phyloP scores from a whole-genome alignment of 169 alveolate species.

The Theileria orientalis region DNA sequence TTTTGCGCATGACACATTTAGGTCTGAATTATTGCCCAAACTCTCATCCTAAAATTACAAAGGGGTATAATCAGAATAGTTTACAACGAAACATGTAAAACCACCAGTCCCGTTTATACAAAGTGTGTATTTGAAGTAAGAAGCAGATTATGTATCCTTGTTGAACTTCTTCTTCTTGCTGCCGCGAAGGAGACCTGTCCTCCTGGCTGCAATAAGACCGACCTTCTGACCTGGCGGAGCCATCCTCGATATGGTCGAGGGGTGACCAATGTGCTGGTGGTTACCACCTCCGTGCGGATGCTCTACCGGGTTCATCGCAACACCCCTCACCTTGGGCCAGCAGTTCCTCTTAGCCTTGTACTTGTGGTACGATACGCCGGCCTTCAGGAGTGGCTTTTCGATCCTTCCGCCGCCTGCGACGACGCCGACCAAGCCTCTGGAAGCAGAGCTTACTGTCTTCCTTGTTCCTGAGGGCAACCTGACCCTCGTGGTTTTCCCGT shows the following conservation, averaged over 20 bases:
- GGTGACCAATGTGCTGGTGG: constrained; percentile 99
- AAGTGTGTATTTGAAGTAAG: too few relatives aligned
- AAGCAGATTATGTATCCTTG: constrained; percentile 62
- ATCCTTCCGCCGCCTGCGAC: constrained; percentile 99
- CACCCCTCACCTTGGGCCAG: constrained; percentile 99
- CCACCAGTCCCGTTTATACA: too few relatives aligned
- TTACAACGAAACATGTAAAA: too few relatives aligned
- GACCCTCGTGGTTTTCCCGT: constrained; percentile 94
- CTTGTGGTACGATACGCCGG: constrained; percentile 97
- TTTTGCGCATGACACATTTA: too few relatives aligned
- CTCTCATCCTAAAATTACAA: too few relatives aligned
- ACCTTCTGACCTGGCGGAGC: constrained; percentile 99
- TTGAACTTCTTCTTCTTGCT: constrained; percentile 84
- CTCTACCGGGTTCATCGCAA: constrained; percentile 99
- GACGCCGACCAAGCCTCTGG: constrained; percentile 97
- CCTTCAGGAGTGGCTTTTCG: constrained; percentile 98
- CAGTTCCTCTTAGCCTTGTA: constrained; percentile 97
- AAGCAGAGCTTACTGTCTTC: constrained; percentile 86
- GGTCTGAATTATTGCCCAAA: too few relatives aligned
- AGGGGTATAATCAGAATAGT: too few relatives aligned
- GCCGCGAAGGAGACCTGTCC: constrained; percentile 99
- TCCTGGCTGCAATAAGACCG: constrained; percentile 99
- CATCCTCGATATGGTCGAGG: constrained; percentile 95
- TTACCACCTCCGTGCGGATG: constrained; percentile 99
- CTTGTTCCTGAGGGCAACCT: constrained; percentile 98